Percentiles rank a stretch among this genome's conserved stretches.
Conservation (phyloP, 179 eudicot species). For the Beta corolliflora region DNA sequence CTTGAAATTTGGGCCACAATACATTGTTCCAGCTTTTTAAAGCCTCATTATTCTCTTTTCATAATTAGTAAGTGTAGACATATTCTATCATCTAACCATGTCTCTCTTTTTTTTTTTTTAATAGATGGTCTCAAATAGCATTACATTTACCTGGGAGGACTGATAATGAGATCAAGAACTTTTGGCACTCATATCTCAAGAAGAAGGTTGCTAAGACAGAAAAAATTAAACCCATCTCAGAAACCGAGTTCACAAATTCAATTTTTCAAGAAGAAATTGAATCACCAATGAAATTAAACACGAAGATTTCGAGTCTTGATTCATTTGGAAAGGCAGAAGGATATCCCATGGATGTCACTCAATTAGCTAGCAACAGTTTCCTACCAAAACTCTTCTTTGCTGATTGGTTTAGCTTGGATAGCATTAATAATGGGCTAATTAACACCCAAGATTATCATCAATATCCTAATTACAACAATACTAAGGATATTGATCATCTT, state of each 20-base stretch:
- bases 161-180: constrained; percentile 84
- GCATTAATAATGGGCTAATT: constrained; percentile 22
- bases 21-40: no score
- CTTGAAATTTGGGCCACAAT: no score
- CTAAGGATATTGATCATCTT: constrained; percentile 14
- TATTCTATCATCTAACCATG: no score
- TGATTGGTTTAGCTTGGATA: constrained; percentile 68
- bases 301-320: constrained; percentile 36
- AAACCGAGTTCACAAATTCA: constrained; percentile 17
- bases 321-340: constrained; percentile 35
- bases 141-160: constrained; percentile 79
- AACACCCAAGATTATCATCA: constrained; percentile 19
- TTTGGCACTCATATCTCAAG: constrained; percentile 82
- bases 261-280: constrained; percentile 18
- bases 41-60: no score
- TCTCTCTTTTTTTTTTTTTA: neutral
- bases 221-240: constrained; percentile 13
- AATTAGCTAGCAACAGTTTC: neutral
- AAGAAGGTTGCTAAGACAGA: constrained; percentile 39
- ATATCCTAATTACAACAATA: constrained; percentile 17
- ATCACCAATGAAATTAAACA: constrained; percentile 34
- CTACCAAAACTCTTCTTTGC: constrained; percentile 64
- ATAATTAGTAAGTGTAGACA: no score
- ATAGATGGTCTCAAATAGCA: constrained; percentile 91
- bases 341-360: constrained; percentile 27